Evolutionary conservation across 2,329 filamentous ascomycete genomes (phyloP).

Genomic region (Cladosporium sp.): DNA sequence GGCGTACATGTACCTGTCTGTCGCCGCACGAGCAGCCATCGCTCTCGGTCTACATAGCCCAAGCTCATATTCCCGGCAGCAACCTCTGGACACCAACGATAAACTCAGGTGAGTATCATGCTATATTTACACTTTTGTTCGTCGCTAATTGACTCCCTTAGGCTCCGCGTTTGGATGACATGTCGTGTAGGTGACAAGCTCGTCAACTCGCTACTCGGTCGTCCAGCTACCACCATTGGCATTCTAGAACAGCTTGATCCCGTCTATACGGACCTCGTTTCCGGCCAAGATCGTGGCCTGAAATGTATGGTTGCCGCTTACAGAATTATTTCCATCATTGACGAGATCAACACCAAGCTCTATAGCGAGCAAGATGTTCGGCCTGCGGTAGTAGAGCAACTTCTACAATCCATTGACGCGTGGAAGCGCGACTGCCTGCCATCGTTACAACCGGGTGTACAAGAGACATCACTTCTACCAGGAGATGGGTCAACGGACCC

Average conservation of each 20-base stretch:
- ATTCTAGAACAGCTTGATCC: constrained; percentile 23
- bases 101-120: constrained; percentile 20
- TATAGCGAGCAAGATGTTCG: constrained; percentile 11
- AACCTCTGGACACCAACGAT: constrained; percentile 24
- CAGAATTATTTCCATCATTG: constrained; percentile 20
- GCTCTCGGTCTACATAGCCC: constrained; percentile 57
- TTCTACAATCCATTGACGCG: constrained; percentile 23
- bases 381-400: constrained; percentile 8
- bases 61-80: constrained; percentile 25
- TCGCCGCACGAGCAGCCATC: constrained; percentile 60
- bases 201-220: constrained; percentile 26
- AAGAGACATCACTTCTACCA: background rate
- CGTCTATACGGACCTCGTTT: background rate
- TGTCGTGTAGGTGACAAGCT: constrained; percentile 19
- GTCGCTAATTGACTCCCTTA: constrained; percentile 21
- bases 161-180: constrained; percentile 18
- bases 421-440: constrained; percentile 20
- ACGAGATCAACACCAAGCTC: constrained; percentile 20
- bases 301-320: constrained; percentile 14
- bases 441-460: background rate
- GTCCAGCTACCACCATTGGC: constrained; percentile 28
- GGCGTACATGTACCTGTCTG: constrained; percentile 65
- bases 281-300: constrained; percentile 1
- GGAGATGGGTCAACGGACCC: background rate
- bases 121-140: constrained; percentile 24